These are phyloP conservation scores for Phytopythium montanum DNA, from an alignment of 352 stramenopile genomes.

Conservation along the genomic window DNA sequence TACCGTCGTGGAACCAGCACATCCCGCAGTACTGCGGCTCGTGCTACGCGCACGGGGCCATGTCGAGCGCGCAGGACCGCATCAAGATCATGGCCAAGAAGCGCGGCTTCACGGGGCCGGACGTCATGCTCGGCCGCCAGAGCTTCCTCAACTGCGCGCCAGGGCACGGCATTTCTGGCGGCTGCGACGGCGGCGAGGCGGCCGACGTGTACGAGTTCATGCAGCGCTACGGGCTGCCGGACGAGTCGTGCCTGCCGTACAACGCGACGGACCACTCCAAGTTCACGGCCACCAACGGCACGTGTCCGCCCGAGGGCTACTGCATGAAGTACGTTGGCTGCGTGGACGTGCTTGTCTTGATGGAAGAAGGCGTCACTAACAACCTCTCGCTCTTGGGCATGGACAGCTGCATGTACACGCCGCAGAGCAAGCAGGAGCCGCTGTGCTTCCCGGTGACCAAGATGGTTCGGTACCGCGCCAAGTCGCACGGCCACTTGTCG, in stretches of 20 bases:
- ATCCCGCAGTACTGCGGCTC: slow-evolving; percentile 87
- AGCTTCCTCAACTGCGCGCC: slow-evolving; percentile 82
- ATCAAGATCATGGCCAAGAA: slow-evolving; percentile 82
- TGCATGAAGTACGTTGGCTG: slow-evolving; percentile 74
- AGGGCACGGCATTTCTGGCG: slow-evolving; percentile 56
- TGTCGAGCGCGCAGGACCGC: slow-evolving; percentile 72
- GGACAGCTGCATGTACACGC: slow-evolving; percentile 75
- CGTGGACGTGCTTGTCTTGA: slow-evolving; percentile 1
- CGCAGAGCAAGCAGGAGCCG: slow-evolving; percentile 31
- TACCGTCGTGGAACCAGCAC: slow-evolving; percentile 84
- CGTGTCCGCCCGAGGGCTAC: slow-evolving; percentile 68
- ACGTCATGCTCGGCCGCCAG: slow-evolving; percentile 78
- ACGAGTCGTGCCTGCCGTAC: slow-evolving; percentile 80
- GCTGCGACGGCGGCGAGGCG: slow-evolving; percentile 70
- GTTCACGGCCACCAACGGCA: slow-evolving; percentile 58
- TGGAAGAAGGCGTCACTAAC: background rate
- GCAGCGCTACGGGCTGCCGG: slow-evolving; percentile 59
- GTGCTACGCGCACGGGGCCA: slow-evolving; percentile 74
- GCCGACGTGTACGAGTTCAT: slow-evolving; percentile 83
- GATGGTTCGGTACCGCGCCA: slow-evolving; percentile 79
- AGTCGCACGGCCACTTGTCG: slow-evolving; percentile 55
- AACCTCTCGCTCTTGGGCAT: background rate
- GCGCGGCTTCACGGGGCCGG: slow-evolving; percentile 48
- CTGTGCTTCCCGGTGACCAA: slow-evolving; percentile 74
- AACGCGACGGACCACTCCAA: slow-evolving; percentile 84